These are phyloP conservation scores for Heimioporus sp. DNA, from an alignment of 768 basidiomycete species.

Conservation along the genomic window DNA sequence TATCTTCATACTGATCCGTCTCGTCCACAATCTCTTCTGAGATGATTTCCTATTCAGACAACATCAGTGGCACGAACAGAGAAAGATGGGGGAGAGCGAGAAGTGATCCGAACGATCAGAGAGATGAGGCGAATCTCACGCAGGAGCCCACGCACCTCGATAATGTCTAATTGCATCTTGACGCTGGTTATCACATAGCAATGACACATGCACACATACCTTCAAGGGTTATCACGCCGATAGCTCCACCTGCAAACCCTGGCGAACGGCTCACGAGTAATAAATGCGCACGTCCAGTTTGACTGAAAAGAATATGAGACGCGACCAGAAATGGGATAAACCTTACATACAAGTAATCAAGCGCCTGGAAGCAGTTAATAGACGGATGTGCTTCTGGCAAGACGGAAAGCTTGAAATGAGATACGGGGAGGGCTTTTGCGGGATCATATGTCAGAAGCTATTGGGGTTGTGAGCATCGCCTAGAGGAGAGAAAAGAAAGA, in stretches of 20 bases:
- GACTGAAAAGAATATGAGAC: slow-evolving; percentile 49
- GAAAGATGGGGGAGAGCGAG: not conserved
- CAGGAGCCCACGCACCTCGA: slow-evolving; percentile 46
- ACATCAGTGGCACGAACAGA: not conserved
- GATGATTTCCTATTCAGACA: slow-evolving; percentile 74
- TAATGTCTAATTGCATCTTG: slow-evolving; percentile 52
- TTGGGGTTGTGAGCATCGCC: not conserved
- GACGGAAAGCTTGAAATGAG: slow-evolving; percentile 73
- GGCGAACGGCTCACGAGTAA: slow-evolving; percentile 83
- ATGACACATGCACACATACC: slow-evolving; percentile 38
- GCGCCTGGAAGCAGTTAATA: slow-evolving; percentile 92
- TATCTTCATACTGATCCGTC: slow-evolving; percentile 88
- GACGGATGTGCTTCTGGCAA: slow-evolving; percentile 85
- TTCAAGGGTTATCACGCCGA: slow-evolving; percentile 91
- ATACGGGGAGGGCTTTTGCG: slow-evolving; percentile 69
- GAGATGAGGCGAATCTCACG: not conserved
- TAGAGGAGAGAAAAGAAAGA: not conserved
- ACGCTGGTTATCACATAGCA: not conserved
- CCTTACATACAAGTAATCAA: slow-evolving; percentile 79
- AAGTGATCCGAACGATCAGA: not conserved
- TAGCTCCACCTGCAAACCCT: slow-evolving; percentile 76
- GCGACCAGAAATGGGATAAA: not conserved
- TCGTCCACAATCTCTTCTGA: slow-evolving; percentile 96
- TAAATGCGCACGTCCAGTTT: slow-evolving; percentile 93
- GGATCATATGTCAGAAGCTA: slow-evolving; percentile 91